Conservation (phyloP, 345 rosid species). For the Arabis hirsuta region DNA sequence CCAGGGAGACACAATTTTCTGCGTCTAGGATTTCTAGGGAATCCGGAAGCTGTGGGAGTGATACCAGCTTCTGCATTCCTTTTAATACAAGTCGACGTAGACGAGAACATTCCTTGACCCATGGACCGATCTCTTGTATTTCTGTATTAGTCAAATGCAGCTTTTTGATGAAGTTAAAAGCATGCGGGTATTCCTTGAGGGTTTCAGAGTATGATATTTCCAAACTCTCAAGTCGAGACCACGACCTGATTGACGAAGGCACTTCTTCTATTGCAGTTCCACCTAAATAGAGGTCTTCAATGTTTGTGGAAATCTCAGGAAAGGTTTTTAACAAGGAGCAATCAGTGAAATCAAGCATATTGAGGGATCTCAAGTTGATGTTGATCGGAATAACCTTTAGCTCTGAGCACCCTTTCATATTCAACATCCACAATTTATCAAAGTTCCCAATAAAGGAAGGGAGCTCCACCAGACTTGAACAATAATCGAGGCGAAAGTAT, state of each 20-base stretch:
- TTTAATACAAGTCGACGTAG: background rate
- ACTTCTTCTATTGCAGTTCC: slow-evolving; percentile 19
- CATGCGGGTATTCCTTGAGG: background rate
- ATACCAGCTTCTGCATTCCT: slow-evolving; percentile 8
- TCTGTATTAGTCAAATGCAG: background rate
- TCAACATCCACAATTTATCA: background rate
- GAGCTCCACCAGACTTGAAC: no score
- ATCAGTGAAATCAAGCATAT: background rate
- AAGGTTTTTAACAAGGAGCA: slow-evolving; percentile 16
- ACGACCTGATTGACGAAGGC: background rate
- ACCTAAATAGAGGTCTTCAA: background rate
- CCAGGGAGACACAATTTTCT: slow-evolving; percentile 7
- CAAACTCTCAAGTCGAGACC: background rate
- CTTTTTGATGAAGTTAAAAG: background rate
- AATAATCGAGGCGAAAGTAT: no score
- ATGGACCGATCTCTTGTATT: background rate
- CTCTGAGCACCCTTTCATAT: background rate
- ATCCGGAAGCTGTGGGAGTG: slow-evolving; percentile 22
- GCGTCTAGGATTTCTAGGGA: background rate
- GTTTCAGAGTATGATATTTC: background rate
- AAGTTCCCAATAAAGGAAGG: background rate
- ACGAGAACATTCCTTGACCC: background rate
- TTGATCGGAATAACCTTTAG: background rate
- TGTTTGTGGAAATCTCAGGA: slow-evolving; percentile 15
- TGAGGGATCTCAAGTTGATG: background rate